Evolutionary conservation across 208 protist genomes (phyloP).

Genomic region (Strigomonas culicis): DNA sequence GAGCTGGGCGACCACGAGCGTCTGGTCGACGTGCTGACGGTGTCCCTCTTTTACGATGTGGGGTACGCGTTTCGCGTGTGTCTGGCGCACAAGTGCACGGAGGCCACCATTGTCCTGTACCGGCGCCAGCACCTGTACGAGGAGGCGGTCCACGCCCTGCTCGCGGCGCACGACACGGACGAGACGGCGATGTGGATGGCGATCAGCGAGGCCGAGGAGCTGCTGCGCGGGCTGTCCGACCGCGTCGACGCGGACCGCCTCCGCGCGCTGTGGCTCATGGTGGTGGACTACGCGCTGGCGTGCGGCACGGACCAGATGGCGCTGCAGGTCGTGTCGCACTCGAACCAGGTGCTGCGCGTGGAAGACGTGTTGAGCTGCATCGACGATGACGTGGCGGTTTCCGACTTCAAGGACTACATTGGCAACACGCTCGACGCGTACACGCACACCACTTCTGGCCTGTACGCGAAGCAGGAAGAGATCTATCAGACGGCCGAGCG

Average conservation of each 20-base stretch:
- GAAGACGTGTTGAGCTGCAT: slow-evolving; percentile 96
- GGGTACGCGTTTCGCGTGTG: slow-evolving; percentile 93
- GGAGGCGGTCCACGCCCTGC: slow-evolving; percentile 90
- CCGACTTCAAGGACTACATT: slow-evolving; percentile 95
- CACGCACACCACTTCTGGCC: slow-evolving; percentile 68
- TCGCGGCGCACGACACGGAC: slow-evolving; percentile 19
- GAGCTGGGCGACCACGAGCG: slow-evolving; percentile 54
- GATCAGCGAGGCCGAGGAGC: slow-evolving; percentile 58
- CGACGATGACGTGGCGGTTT: slow-evolving; percentile 88
- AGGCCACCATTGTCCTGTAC: slow-evolving; percentile 91
- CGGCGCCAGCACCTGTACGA: slow-evolving; percentile 90
- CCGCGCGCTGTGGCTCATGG: slow-evolving; percentile 92
- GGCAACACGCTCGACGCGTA: slow-evolving; percentile 90
- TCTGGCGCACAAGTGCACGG: slow-evolving; percentile 55
- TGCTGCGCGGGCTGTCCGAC: slow-evolving; percentile 65
- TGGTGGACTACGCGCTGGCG: slow-evolving; percentile 88
- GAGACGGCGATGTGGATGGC: slow-evolving; percentile 34
- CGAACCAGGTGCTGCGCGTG: slow-evolving; percentile 82
- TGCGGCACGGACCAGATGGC: slow-evolving; percentile 58
- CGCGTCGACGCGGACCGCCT: slow-evolving; percentile 52
- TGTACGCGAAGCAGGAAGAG: slow-evolving; percentile 88
- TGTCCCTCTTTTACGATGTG: slow-evolving; percentile 77
- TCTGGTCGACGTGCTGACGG: slow-evolving; percentile 76
- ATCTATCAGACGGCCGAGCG: slow-evolving; percentile 77
- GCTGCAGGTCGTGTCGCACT: slow-evolving; percentile 64